Conservation (phyloP, 2,329 filamentous ascomycete genomes). For the Knufia fluminis region DNA sequence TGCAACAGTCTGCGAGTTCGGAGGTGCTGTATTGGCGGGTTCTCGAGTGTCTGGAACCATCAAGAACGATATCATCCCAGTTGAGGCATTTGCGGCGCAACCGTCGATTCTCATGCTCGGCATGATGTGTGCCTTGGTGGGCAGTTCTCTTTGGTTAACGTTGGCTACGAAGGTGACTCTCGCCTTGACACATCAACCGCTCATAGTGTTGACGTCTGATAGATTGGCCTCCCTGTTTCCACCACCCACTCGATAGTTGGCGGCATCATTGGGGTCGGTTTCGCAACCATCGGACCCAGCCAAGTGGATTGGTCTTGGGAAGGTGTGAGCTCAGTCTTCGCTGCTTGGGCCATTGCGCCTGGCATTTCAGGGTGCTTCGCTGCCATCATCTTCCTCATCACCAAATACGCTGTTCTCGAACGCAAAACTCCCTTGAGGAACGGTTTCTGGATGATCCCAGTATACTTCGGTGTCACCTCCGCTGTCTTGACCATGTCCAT, state of each 20-base stretch:
- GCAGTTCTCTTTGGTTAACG: slow-evolving; percentile 63
- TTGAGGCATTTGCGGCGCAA: slow-evolving; percentile 47
- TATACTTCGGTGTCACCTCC: slow-evolving; percentile 16
- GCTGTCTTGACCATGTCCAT: slow-evolving; percentile 14
- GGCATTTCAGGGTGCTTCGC: slow-evolving; percentile 55
- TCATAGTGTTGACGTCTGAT: too few species aligned
- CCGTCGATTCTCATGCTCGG: slow-evolving; percentile 59
- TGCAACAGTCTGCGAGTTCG: slow-evolving; percentile 57
- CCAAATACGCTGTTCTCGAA: slow-evolving; percentile 61
- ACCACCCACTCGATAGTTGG: slow-evolving; percentile 63
- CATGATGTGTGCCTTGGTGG: slow-evolving; percentile 54
- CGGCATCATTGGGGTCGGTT: slow-evolving; percentile 58
- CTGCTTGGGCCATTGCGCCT: slow-evolving; percentile 61
- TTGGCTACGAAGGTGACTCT: slow-evolving; percentile 63
- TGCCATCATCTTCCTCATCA: slow-evolving; percentile 60
- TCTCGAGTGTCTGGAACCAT: slow-evolving; percentile 64
- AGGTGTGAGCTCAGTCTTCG: slow-evolving; percentile 61
- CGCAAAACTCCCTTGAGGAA: slow-evolving; percentile 50
- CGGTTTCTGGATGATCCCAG: slow-evolving; percentile 11
- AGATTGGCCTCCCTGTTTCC: slow-evolving; percentile 61
- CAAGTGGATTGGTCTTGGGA: slow-evolving; percentile 62
- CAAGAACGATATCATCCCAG: slow-evolving; percentile 65
- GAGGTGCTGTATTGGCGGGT: slow-evolving; percentile 56
- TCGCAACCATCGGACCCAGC: slow-evolving; percentile 53
- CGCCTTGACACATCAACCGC: too few species aligned